Evolutionary conservation across 163 green algal genomes (phyloP).

Genomic region (Scenedesmus sp.): DNA sequence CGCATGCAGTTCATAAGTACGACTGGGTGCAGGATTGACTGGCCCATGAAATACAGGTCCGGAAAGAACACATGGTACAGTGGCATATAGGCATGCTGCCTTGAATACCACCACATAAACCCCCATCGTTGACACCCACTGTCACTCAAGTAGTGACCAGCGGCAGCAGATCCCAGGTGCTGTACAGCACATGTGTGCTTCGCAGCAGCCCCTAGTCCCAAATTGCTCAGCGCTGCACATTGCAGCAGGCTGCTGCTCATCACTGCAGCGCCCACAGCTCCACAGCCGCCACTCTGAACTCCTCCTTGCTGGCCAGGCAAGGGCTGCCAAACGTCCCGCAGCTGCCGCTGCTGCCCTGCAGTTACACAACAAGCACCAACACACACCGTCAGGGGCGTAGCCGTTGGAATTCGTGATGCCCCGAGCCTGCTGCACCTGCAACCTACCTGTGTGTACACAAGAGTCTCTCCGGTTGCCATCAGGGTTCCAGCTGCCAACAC

Average conservation of each 20-base stretch:
- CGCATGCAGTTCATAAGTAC: too few species aligned
- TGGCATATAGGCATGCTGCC: too few species aligned
- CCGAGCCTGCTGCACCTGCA: background rate
- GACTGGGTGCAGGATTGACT: too few species aligned
- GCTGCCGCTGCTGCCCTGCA: constrained; percentile 75
- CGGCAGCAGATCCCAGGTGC: too few species aligned
- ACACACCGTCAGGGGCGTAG: background rate
- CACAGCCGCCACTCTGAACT: constrained; percentile 82
- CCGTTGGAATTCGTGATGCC: too few species aligned
- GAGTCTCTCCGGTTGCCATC: background rate
- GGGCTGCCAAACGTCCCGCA: constrained; percentile 90
- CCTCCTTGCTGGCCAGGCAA: constrained; percentile 82
- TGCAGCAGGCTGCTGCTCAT: background rate
- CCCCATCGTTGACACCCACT: too few species aligned
- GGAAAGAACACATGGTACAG: too few species aligned
- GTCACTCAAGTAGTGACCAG: too few species aligned
- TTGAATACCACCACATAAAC: too few species aligned
- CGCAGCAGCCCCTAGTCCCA: background rate
- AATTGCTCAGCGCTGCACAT: background rate
- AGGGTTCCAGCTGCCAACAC: background rate
- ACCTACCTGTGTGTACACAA: background rate
- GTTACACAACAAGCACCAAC: background rate
- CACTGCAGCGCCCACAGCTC: constrained; percentile 77
- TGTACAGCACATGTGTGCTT: too few species aligned
- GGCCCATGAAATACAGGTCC: too few species aligned